Conservation (phyloP, 1,284 basidiomycete genomes). For the Agaricales sp. region DNA sequence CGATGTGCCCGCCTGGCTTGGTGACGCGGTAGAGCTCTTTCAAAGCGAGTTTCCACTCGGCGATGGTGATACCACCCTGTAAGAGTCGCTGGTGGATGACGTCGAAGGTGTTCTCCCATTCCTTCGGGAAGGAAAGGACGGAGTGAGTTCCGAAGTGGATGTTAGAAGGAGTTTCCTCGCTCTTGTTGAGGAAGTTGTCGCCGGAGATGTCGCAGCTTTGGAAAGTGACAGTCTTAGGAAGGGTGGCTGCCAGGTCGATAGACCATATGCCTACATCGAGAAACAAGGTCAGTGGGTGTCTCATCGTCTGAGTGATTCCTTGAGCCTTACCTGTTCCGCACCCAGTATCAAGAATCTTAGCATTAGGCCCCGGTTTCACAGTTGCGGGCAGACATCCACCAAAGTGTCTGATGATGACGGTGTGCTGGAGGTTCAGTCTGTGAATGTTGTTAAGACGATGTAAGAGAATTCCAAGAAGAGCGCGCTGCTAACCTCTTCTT, state of each 20-base stretch:
- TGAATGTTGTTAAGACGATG: neutral
- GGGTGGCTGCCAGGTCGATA: neutral
- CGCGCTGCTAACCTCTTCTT: neutral
- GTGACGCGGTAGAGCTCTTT: neutral
- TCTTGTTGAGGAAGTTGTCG: neutral
- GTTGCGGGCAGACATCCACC: neutral
- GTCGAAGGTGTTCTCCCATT: neutral
- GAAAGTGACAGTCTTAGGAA: neutral
- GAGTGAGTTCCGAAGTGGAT: neutral
- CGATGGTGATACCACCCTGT: neutral
- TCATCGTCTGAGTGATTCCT: neutral
- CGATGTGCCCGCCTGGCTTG: neutral
- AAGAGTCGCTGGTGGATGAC: neutral
- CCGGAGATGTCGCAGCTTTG: neutral
- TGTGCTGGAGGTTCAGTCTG: neutral
- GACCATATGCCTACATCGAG: neutral
- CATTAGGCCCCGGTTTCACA: neutral
- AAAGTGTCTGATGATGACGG: neutral
- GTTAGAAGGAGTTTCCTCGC: neutral
- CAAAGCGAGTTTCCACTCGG: neutral
- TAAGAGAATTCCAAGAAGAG: neutral
- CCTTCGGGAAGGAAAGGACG: neutral
- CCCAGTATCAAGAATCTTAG: neutral
- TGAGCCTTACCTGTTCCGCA: neutral
- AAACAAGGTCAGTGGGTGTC: neutral